Base-by-base conservation (phyloP, 139 green algal species). In the Picochlorum sp. region DNA sequence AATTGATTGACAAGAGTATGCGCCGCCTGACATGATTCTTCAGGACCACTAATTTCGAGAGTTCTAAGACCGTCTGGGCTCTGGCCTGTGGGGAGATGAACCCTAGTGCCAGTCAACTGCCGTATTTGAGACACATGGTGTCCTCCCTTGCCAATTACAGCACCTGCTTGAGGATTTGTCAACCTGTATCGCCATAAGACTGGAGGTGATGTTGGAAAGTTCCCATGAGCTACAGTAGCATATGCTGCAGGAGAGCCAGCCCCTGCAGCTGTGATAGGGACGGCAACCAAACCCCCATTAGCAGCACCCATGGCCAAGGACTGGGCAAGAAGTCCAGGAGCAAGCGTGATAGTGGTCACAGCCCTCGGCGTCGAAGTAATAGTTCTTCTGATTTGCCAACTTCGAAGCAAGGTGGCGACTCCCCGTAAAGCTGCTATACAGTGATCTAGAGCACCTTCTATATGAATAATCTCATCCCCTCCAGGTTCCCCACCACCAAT, bases 101-200 rank as follows among this genome's bases (percentile, higher is more conserved):
- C 35, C 2, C 64, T 33, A 7, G 68, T 64, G 5, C 68, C 68
- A n/a, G 31, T 64, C 31, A 75, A 41, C 12, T 18, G 7, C 2
- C 68, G 45, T 5, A 74, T 62, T 57, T 75, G 64, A 8, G 37
- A 50, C 3, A 75, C 63, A 44, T 75, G 55, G 5, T 40, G 16
- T 25, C 68, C 68, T 37, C 64, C 68, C 44, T 74, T 74, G 30
- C 68, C 68, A 5, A 75, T 64, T 9, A 75, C 47, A 13, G 68
- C 68, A 1, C 68, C 68, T 16, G 63, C 68, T 61, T 75, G 64
- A 9, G 37, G 25, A 26, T 66, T 61, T 53, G 37, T 36, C 45
- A 72, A 36, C 30, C 37, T 35, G 49, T 72, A 72, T 8, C 30
- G 4, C 35, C 55, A 72, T 16, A 29, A 59, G 7, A 61, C 26